Conservation (phyloP, 805 yeast genomes). For the Metschnikowia cerradonensis region DNA sequence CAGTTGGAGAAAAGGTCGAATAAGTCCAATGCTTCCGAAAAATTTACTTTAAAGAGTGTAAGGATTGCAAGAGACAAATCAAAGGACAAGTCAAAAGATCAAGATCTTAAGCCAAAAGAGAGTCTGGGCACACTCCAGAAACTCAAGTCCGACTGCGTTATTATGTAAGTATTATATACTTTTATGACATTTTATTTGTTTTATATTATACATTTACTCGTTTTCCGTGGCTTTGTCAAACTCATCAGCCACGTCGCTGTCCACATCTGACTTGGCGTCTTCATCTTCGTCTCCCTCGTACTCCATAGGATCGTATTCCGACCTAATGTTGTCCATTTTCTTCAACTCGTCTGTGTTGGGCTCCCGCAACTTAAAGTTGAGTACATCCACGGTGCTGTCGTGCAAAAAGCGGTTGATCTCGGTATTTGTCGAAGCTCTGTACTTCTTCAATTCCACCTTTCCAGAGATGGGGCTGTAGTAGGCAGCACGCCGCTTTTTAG, state of each 20-base stretch:
- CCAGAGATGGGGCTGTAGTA: slow-evolving; percentile 76
- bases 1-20: background rate
- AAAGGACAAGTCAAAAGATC: background rate
- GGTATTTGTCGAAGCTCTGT: slow-evolving; percentile 64
- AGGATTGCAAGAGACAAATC: background rate
- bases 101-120: background rate
- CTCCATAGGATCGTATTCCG: slow-evolving; percentile 74
- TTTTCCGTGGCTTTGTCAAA: slow-evolving; percentile 19
- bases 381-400: slow-evolving; percentile 55
- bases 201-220: slow-evolving; percentile 10
- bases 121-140: background rate
- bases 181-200: background rate
- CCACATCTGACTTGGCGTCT: slow-evolving; percentile 27
- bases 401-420: slow-evolving; percentile 52
- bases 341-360: slow-evolving; percentile 68
- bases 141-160: background rate
- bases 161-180: background rate
- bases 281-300: slow-evolving; percentile 59
- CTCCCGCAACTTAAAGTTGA: slow-evolving; percentile 63
- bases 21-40: too few species aligned
- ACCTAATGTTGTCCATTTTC: slow-evolving; percentile 63
- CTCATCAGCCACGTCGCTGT: slow-evolving; percentile 22
- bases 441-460: slow-evolving; percentile 75
- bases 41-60: too few species aligned
- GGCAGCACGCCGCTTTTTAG: slow-evolving; percentile 51